Conservation (phyloP, 1,139 yeast genomes). For the Geotrichum cucujoidarum region DNA sequence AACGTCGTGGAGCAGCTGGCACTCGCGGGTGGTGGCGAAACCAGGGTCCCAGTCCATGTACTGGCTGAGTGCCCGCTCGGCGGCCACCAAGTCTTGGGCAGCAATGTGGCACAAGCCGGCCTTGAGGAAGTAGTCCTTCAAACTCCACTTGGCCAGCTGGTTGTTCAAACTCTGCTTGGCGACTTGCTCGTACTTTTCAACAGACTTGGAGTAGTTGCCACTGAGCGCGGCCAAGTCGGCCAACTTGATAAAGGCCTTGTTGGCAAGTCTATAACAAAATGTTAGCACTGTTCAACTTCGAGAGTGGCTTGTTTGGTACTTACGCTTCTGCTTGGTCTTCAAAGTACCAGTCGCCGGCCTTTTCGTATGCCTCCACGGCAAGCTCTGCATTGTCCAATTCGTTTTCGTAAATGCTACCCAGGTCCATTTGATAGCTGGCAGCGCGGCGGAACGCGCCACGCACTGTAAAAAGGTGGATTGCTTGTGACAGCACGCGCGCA, state of each 20-base stretch:
- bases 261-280: conserved; percentile 46
- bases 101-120: conserved; percentile 79
- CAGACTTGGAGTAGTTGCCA: conserved; percentile 68
- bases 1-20: conserved; percentile 54
- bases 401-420: conserved; percentile 80
- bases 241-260: conserved; percentile 80
- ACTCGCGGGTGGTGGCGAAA: conserved; percentile 77
- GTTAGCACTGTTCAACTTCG: neutral
- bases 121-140: conserved; percentile 87
- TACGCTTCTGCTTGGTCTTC: conserved; percentile 88
- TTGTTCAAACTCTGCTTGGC: conserved; percentile 73
- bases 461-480: conserved; percentile 76
- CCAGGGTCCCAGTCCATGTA: conserved; percentile 70
- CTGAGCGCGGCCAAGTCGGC: conserved; percentile 84
- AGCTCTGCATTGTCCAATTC: conserved; percentile 58
- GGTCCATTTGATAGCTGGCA: conserved; percentile 87
- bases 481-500: conserved; percentile 66
- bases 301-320: conserved; percentile 14
- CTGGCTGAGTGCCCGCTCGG: conserved; percentile 62
- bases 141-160: conserved; percentile 78
- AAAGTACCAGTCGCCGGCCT: conserved; percentile 93
- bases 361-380: conserved; percentile 78
- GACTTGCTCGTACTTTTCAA: conserved; percentile 68
- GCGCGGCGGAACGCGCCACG: conserved; percentile 95
- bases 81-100: conserved; percentile 75